Percentiles rank a stretch among this genome's conserved stretches.
These are phyloP conservation scores for Sungouiella thailandica DNA, from an alignment of 805 yeast species.

Conservation along the genomic window DNA sequence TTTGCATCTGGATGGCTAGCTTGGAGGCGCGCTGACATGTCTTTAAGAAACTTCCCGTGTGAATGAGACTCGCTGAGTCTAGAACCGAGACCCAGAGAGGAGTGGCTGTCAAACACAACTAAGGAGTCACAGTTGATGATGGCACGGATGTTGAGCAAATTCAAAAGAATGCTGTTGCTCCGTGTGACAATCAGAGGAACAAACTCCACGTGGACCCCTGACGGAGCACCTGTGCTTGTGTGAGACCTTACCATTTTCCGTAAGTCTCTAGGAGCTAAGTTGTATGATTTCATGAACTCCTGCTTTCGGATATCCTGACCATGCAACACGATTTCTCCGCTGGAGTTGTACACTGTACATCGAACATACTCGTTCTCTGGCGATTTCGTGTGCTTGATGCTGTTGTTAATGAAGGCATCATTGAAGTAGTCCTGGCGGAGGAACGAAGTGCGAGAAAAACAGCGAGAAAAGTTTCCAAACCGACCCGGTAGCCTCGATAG, in stretches of 20 bases:
- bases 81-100: conserved; percentile 21
- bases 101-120: conserved; percentile 38
- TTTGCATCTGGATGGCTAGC: conserved; percentile 23
- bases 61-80: conserved; percentile 44
- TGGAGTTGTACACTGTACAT: conserved; percentile 46
- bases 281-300: conserved; percentile 41
- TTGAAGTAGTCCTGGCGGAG: conserved; percentile 3
- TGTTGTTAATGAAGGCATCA: conserved; percentile 14
- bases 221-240: conserved; percentile 6
- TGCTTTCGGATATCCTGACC: conserved; percentile 41
- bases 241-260: conserved; percentile 42
- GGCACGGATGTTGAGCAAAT: conserved; percentile 46
- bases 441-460: neutral
- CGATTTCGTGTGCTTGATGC: conserved; percentile 12
- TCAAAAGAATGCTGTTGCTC: conserved; percentile 42
- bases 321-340: conserved; percentile 41
- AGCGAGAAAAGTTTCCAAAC: too few relatives aligned
- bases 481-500: too few relatives aligned
- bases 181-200: conserved; percentile 54
- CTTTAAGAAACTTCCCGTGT: conserved; percentile 38
- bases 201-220: conserved; percentile 37
- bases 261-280: conserved; percentile 53
- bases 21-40: conserved; percentile 34
- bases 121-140: conserved; percentile 49
- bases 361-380: conserved; percentile 34